These are phyloP conservation scores for Protomyces inundatus DNA, from an alignment of 1,139 yeast genomes.

Conservation along the genomic window DNA sequence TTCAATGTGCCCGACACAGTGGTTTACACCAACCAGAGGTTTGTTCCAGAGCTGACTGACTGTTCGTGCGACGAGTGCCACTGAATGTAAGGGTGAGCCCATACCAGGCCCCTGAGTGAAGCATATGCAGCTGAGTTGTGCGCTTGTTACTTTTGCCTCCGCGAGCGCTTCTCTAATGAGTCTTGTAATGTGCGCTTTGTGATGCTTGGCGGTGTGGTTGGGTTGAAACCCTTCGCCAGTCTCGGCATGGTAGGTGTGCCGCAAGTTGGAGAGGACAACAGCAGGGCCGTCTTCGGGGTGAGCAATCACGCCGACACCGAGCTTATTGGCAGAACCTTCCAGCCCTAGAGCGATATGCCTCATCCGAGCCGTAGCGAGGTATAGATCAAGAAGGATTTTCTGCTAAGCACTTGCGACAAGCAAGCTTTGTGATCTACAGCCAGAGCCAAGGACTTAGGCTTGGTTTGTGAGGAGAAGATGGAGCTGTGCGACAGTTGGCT, in stretches of 20 bases:
- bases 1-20: slow-evolving; percentile 95
- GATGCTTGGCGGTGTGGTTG: slow-evolving; percentile 93
- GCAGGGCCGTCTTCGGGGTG: slow-evolving; percentile 61
- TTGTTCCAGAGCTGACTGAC: slow-evolving; percentile 71
- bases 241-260: slow-evolving; percentile 93
- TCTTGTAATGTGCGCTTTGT: slow-evolving; percentile 89
- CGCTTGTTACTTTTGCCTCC: slow-evolving; percentile 52
- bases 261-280: slow-evolving; percentile 70
- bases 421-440: too few species aligned
- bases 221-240: slow-evolving; percentile 98
- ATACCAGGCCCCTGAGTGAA: slow-evolving; percentile 98
- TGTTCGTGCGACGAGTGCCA: slow-evolving; percentile 87
- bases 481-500: too few species aligned
- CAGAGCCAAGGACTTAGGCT: too few species aligned
- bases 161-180: slow-evolving; percentile 60
- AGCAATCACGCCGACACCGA: slow-evolving; percentile 86
- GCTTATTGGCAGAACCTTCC: slow-evolving; percentile 94
- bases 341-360: slow-evolving; percentile 65
- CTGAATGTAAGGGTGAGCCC: slow-evolving; percentile 97
- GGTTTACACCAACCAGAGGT: slow-evolving; percentile 92
- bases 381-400: too few species aligned
- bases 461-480: too few species aligned
- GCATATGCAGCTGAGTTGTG: slow-evolving; percentile 80
- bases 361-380: too few species aligned
- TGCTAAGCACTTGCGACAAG: too few species aligned